Conservation (phyloP, 768 basidiomycete species). For the Crucibulum laeve region DNA sequence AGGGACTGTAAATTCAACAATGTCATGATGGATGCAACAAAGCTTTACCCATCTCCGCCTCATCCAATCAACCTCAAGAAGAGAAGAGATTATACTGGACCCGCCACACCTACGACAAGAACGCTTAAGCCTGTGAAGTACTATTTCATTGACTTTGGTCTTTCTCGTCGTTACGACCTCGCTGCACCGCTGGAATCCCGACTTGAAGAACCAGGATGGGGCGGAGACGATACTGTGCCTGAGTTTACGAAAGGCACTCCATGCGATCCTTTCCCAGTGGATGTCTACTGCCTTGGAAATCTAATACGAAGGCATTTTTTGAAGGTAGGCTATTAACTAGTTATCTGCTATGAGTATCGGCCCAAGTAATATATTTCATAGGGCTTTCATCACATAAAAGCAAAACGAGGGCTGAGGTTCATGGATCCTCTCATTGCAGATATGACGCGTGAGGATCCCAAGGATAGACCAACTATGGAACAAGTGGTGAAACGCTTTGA, state of each 20-base stretch:
- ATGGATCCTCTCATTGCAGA: not conserved
- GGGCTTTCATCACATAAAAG: not conserved
- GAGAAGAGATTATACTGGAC: not conserved
- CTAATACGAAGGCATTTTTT: constrained; percentile 3
- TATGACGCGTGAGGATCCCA: not conserved
- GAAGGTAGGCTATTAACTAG: not conserved
- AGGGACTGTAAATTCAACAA: constrained; percentile 13
- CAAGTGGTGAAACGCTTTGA: constrained; percentile 11
- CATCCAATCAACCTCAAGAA: constrained; percentile 9
- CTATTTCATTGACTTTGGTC: constrained; percentile 23
- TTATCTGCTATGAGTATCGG: no score
- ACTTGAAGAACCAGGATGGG: constrained; percentile 6
- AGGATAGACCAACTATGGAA: not conserved
- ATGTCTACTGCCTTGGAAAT: constrained; percentile 22
- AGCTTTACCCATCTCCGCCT: constrained; percentile 8
- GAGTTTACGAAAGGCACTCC: constrained; percentile 15
- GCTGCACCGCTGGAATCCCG: not conserved
- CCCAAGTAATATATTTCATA: no score
- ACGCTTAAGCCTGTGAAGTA: constrained; percentile 18
- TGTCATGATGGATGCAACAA: constrained; percentile 14
- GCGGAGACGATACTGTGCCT: constrained; percentile 17
- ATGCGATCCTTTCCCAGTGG: constrained; percentile 24
- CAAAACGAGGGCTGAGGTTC: not conserved
- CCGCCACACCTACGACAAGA: constrained; percentile 10
- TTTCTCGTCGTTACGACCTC: constrained; percentile 8